These are phyloP conservation scores for Colletotrichum sp. DNA, from an alignment of 2,329 filamentous ascomycete species.

Conservation along the genomic window DNA sequence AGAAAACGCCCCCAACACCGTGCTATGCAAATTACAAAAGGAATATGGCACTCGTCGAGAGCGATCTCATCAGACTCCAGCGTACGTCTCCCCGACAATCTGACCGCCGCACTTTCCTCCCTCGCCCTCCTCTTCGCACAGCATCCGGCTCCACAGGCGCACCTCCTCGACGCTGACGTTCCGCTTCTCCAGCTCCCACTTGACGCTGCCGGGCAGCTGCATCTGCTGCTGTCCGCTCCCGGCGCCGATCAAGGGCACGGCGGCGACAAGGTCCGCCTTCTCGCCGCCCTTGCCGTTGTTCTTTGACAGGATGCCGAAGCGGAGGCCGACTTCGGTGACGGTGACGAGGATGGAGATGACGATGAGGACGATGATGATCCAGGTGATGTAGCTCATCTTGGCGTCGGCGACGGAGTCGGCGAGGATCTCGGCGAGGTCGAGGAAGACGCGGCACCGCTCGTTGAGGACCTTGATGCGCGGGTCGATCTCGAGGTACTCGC, in stretches of 20 bases:
- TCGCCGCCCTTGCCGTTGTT: constrained; percentile 24
- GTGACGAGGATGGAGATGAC: constrained; percentile 90
- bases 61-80: constrained; percentile 4
- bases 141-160: constrained; percentile 25
- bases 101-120: constrained; percentile 18
- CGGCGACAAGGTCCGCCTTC: not conserved
- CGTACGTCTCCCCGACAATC: constrained; percentile 19
- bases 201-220: constrained; percentile 6
- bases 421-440: constrained; percentile 94
- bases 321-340: constrained; percentile 83
- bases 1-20: not conserved
- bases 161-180: constrained; percentile 24
- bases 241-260: not conserved
- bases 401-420: constrained; percentile 90
- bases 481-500: constrained; percentile 97
- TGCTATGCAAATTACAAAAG: constrained; percentile 11
- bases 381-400: constrained; percentile 95
- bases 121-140: constrained; percentile 21
- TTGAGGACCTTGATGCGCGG: constrained; percentile 96
- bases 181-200: constrained; percentile 15
- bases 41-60: not conserved
- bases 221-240: not conserved
- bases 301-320: constrained; percentile 75
- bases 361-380: constrained; percentile 97
- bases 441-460: constrained; percentile 93